phyloP scores from a whole-genome alignment of 305 asterid species.

The Fraxinus xanthoxyloides region DNA sequence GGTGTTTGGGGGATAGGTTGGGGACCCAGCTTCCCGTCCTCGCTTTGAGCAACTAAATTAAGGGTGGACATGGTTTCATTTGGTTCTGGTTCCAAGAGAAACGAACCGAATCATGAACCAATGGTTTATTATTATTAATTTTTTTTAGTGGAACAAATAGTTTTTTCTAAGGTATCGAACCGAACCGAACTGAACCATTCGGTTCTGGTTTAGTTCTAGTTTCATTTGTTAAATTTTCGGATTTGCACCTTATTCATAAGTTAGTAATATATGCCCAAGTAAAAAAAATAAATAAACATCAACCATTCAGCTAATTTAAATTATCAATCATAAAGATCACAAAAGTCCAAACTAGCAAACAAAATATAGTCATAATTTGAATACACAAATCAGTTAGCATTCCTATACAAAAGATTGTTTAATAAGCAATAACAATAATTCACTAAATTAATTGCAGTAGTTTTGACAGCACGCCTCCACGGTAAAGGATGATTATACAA shows the following conservation, averaged over 20 bases:
- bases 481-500: background rate
- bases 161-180: too few species aligned
- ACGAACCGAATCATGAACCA: background rate
- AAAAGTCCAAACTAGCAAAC: background rate
- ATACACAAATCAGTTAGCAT: background rate
- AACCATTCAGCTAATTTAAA: too few species aligned
- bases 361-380: background rate
- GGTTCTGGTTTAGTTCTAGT: too few species aligned
- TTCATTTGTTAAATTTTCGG: too few species aligned
- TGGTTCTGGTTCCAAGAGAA: background rate
- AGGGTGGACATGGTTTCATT: background rate
- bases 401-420: background rate
- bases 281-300: too few species aligned
- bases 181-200: too few species aligned
- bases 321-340: too few species aligned
- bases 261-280: too few species aligned
- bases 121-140: too few species aligned
- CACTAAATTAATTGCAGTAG: background rate
- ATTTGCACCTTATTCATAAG: too few species aligned
- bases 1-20: background rate
- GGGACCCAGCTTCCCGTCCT: background rate
- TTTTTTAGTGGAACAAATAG: too few species aligned
- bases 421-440: too few species aligned
- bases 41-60: background rate
- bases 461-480: background rate